phyloP scores from a whole-genome alignment of 179 eudicot genomes.

The Carnegiea gigantea region DNA sequence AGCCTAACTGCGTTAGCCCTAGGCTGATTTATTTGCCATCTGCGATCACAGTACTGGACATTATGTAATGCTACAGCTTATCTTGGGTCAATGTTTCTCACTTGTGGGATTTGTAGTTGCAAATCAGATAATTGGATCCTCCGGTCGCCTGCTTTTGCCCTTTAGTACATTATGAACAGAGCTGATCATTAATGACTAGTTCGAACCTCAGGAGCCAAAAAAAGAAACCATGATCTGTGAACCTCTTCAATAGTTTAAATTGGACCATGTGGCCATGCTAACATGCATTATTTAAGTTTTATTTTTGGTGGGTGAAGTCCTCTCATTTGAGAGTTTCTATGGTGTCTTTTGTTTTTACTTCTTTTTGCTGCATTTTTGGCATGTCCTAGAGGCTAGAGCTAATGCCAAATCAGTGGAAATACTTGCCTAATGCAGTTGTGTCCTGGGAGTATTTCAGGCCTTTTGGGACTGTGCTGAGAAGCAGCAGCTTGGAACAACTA shows the following conservation, averaged over 20 bases:
- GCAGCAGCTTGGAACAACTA: constrained; percentile 71
- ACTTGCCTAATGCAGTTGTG: constrained; percentile 17
- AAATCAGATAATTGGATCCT: background rate
- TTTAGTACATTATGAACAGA: too few relatives aligned
- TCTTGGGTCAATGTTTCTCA: background rate
- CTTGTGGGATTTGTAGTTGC: background rate
- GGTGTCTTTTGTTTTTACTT: background rate
- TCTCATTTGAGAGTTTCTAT: background rate
- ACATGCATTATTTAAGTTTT: background rate
- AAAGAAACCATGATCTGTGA: background rate
- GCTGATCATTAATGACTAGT: too few relatives aligned
- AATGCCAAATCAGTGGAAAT: constrained; percentile 13
- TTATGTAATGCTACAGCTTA: background rate
- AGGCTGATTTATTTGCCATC: background rate
- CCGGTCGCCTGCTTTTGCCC: too few relatives aligned
- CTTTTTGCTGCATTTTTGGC: background rate
- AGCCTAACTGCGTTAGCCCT: too few relatives aligned
- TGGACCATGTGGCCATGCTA: background rate
- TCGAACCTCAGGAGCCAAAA: too few relatives aligned
- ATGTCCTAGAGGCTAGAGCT: background rate
- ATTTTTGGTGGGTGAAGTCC: background rate
- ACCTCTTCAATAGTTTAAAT: background rate
- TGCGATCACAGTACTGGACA: background rate
- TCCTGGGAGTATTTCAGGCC: constrained; percentile 47
- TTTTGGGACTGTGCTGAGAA: constrained; percentile 94